These are phyloP conservation scores for Curvularia eragrostidis DNA, from an alignment of 2,329 filamentous ascomycete species.

Conservation along the genomic window DNA sequence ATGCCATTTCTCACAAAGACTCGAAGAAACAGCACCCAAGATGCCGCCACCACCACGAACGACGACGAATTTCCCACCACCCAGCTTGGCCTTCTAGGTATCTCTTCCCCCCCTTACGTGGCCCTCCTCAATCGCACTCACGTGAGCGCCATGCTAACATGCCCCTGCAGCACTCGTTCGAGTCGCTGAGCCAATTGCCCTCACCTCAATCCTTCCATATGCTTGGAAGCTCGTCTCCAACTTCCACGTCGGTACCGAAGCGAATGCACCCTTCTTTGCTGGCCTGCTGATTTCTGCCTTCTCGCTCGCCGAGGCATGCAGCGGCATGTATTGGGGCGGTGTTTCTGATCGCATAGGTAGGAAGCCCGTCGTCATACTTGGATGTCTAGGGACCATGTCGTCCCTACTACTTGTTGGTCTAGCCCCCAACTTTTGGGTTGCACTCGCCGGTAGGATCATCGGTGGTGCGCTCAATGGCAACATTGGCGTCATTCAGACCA, in stretches of 20 bases:
- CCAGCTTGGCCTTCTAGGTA: constrained; percentile 86
- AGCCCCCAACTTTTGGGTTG: constrained; percentile 82
- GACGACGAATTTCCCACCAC: constrained; percentile 72
- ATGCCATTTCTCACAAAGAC: constrained; percentile 66
- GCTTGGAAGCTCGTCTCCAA: constrained; percentile 51
- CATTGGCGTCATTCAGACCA: constrained; percentile 77
- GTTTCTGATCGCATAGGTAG: constrained; percentile 51
- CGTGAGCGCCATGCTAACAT: constrained; percentile 10
- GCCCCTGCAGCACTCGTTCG: constrained; percentile 77
- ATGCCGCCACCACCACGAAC: constrained; percentile 65
- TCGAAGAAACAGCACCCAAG: constrained; percentile 62
- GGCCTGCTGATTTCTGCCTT: constrained; percentile 90
- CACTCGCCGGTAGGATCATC: constrained; percentile 74
- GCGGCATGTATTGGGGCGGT: constrained; percentile 69
- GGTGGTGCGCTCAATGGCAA: constrained; percentile 90
- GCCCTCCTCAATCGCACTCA: neutral
- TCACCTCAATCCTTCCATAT: constrained; percentile 94
- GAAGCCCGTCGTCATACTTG: constrained; percentile 50
- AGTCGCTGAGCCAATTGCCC: constrained; percentile 88
- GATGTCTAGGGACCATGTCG: constrained; percentile 78
- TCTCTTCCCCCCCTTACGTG: constrained; percentile 35
- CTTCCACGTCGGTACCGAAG: constrained; percentile 45
- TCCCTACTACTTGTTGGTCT: constrained; percentile 86
- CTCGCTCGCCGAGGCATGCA: constrained; percentile 82
- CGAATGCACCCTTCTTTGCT: constrained; percentile 79